phyloP scores from a whole-genome alignment of 805 yeast genomes.

The Barnettozyma botsteinii region DNA sequence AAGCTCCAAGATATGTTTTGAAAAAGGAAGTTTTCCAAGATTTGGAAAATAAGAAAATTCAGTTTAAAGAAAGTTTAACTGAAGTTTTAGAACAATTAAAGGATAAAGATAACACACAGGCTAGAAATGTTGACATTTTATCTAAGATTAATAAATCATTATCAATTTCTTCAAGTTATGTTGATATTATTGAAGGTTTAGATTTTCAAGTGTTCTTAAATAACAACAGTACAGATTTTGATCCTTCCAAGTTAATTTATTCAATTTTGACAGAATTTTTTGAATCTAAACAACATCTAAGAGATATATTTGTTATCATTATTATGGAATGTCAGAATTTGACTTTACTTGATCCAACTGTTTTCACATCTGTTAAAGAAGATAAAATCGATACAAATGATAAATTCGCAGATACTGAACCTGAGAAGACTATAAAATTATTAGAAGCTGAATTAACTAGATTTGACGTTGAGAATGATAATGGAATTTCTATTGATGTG shows the following conservation, averaged over 20 bases:
- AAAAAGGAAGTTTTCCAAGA: slow-evolving; percentile 42
- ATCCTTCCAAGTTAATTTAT: slow-evolving; percentile 25
- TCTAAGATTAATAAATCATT: slow-evolving; percentile 49
- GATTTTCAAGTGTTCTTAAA: slow-evolving; percentile 49
- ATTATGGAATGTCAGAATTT: slow-evolving; percentile 65
- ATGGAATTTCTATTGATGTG: slow-evolving; percentile 30
- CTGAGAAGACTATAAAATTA: slow-evolving; percentile 45
- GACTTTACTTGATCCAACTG: slow-evolving; percentile 70
- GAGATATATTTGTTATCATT: slow-evolving; percentile 51
- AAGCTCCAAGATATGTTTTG: slow-evolving; percentile 39
- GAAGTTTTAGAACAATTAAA: slow-evolving; percentile 39
- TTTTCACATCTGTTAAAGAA: slow-evolving; percentile 56
- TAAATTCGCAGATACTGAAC: slow-evolving; percentile 30
- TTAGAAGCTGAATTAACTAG: slow-evolving; percentile 42
- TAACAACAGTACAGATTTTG: slow-evolving; percentile 17
- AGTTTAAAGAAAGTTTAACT: slow-evolving; percentile 33
- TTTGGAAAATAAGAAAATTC: slow-evolving; percentile 32
- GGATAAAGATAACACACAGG: slow-evolving; percentile 32
- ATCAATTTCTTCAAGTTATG: slow-evolving; percentile 41
- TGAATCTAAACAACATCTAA: slow-evolving; percentile 66
- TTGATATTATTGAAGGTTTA: slow-evolving; percentile 52
- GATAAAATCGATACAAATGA: slow-evolving; percentile 34
- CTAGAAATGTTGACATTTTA: slow-evolving; percentile 47
- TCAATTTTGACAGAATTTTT: slow-evolving; percentile 59
- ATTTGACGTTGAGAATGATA: slow-evolving; percentile 38